Conservation (phyloP, 768 basidiomycete species). For the Fomitopsis serialis region DNA sequence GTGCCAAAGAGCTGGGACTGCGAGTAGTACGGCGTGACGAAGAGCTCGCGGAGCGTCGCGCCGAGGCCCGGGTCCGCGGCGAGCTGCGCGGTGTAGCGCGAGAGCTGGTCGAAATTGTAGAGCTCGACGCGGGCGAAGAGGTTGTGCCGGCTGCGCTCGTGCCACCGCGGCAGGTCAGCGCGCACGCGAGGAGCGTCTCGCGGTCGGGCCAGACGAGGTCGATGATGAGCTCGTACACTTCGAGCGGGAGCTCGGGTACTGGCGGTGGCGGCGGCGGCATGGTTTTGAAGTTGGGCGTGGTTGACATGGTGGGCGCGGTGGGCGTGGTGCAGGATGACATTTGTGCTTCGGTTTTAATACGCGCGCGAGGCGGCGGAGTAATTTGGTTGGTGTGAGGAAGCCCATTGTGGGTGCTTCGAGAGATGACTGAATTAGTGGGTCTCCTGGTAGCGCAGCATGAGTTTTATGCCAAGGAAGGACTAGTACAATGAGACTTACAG, state of each 20-base stretch:
- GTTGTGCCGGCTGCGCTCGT: slow-evolving; percentile 5
- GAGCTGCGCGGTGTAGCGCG: neutral
- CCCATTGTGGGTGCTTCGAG: neutral
- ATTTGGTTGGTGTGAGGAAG: neutral
- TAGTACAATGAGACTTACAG: too few species aligned
- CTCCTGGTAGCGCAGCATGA: too few species aligned
- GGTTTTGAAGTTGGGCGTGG: too few species aligned
- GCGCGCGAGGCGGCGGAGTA: neutral
- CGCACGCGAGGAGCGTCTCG: slow-evolving; percentile 5
- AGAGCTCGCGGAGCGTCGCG: neutral
- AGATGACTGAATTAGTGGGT: neutral
- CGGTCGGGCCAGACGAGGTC: slow-evolving; percentile 7
- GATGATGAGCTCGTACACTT: slow-evolving; percentile 10
- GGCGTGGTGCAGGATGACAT: neutral
- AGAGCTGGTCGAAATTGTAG: neutral
- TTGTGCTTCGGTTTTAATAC: neutral
- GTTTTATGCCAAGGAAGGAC: too few species aligned
- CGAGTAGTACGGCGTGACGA: neutral
- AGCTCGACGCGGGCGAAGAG: slow-evolving; percentile 5
- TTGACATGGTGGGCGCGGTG: neutral
- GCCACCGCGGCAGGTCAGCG: slow-evolving; percentile 9
- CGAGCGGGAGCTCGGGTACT: slow-evolving; percentile 3
- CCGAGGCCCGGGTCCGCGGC: neutral
- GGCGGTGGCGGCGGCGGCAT: neutral
- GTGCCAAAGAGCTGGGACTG: neutral